A percentile compares a stretch with the other conserved stretches of the same genome.
Conservation (phyloP, 805 yeast genomes). For the Maudiozyma pseudohumilis region DNA sequence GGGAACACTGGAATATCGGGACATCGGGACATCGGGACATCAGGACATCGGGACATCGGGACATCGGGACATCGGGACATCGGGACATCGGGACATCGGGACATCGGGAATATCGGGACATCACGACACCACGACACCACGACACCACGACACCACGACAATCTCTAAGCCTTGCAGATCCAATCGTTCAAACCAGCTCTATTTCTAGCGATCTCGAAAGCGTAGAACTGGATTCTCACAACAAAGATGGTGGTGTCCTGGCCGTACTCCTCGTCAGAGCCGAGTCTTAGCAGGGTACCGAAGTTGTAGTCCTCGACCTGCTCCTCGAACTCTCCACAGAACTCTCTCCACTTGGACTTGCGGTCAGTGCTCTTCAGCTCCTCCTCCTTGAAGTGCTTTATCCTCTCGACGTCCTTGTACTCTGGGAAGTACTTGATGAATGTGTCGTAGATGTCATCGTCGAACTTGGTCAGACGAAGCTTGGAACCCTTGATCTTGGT, state of each 20-base stretch:
- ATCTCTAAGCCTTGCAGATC: too few relatives aligned
- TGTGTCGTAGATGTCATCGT: constrained; percentile 56
- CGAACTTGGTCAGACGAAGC: constrained; percentile 60
- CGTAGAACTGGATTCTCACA: constrained; percentile 90
- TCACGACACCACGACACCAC: too few relatives aligned
- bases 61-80: too few relatives aligned
- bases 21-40: too few relatives aligned
- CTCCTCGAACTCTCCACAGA: constrained; percentile 72
- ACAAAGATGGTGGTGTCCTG: constrained; percentile 80
- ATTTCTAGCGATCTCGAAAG: constrained; percentile 90
- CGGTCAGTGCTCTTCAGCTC: constrained; percentile 73
- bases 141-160: too few relatives aligned
- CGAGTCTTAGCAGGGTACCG: constrained; percentile 84
- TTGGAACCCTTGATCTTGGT: constrained; percentile 68
- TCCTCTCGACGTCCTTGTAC: constrained; percentile 49
- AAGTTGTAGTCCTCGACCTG: constrained; percentile 83
- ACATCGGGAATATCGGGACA: too few relatives aligned
- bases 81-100: too few relatives aligned
- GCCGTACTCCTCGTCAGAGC: constrained; percentile 60
- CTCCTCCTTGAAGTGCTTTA: constrained; percentile 56
- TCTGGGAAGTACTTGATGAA: constrained; percentile 80
- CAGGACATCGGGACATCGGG: too few relatives aligned
- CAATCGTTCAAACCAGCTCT: constrained; percentile 87
- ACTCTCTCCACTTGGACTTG: constrained; percentile 85
- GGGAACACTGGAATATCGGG: too few relatives aligned